Evolutionary conservation across 2,329 filamentous ascomycete species (phyloP).

Genomic region (Nectriaceae sp.): DNA sequence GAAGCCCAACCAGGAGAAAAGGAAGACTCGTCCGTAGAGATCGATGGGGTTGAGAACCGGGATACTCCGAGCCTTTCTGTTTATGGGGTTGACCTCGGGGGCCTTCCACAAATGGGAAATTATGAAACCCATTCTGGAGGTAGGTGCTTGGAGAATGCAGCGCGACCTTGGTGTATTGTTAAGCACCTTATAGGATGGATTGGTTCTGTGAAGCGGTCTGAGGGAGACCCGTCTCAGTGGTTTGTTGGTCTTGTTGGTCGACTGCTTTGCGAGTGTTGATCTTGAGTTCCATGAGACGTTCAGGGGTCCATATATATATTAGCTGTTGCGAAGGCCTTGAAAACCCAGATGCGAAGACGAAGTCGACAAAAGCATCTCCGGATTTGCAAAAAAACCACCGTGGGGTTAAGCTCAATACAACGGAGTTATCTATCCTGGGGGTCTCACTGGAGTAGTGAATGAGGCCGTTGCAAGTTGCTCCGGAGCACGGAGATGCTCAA

Average conservation of each 20-base stretch:
- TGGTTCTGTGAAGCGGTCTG: no score
- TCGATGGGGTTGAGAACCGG: constrained; percentile 78
- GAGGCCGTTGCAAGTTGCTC: constrained; percentile 16
- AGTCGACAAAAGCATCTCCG: constrained; percentile 23
- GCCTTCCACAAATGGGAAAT: constrained; percentile 34
- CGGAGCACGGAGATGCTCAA: constrained; percentile 29
- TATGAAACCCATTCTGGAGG: constrained; percentile 30
- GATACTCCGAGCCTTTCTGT: constrained; percentile 77
- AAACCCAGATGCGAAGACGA: background rate
- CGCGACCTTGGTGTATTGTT: no score
- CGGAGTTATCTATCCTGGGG: constrained; percentile 11
- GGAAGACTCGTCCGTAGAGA: constrained; percentile 83
- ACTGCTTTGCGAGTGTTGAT: background rate
- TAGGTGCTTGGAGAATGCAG: no score
- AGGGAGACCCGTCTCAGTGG: background rate
- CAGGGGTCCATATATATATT: background rate
- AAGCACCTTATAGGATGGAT: no score
- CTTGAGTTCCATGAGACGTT: background rate
- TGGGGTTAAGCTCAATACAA: constrained; percentile 18
- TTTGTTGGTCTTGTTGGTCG: background rate
- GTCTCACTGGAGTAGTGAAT: constrained; percentile 13
- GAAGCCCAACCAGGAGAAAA: constrained; percentile 87
- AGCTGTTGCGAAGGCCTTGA: background rate
- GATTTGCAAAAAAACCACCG: constrained; percentile 17
- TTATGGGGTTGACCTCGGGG: constrained; percentile 82